phyloP scores from a whole-genome alignment of 129 eudicot genomes.

The Flaveria sonorensis region DNA sequence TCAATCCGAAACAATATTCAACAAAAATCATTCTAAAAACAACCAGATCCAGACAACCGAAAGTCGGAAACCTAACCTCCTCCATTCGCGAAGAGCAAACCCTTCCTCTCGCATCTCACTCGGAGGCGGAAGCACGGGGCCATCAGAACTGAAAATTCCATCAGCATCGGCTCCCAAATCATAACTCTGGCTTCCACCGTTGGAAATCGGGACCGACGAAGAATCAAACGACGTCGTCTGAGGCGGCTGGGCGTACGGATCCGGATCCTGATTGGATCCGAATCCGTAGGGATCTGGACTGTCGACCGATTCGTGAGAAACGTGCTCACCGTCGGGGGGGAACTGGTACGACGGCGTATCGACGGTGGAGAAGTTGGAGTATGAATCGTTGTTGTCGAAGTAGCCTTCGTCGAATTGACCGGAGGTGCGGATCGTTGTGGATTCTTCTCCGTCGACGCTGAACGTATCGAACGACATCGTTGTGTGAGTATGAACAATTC shows the following conservation, averaged over 20 bases:
- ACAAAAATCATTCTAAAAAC: neutral
- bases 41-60: constrained; percentile 21
- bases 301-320: constrained; percentile 42
- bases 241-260: constrained; percentile 38
- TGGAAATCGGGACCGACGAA: constrained; percentile 57
- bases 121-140: constrained; percentile 92
- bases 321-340: constrained; percentile 41
- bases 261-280: constrained; percentile 32
- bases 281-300: constrained; percentile 76
- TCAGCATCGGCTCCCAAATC: constrained; percentile 57
- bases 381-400: constrained; percentile 43
- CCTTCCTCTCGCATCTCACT: constrained; percentile 84
- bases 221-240: constrained; percentile 43
- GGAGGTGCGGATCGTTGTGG: constrained; percentile 38
- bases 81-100: constrained; percentile 93
- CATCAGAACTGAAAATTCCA: constrained; percentile 75
- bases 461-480: constrained; percentile 60
- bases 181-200: constrained; percentile 67
- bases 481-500: neutral
- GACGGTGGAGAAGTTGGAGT: constrained; percentile 49
- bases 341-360: constrained; percentile 43
- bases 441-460: constrained; percentile 69
- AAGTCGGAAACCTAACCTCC: constrained; percentile 56
- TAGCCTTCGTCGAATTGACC: constrained; percentile 58
- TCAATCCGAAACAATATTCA: neutral